A percentile compares a stretch with the other conserved stretches of the same genome.
Conservation (phyloP, 192 early-diverging fungal species). For the Neocallimastix lanati region DNA sequence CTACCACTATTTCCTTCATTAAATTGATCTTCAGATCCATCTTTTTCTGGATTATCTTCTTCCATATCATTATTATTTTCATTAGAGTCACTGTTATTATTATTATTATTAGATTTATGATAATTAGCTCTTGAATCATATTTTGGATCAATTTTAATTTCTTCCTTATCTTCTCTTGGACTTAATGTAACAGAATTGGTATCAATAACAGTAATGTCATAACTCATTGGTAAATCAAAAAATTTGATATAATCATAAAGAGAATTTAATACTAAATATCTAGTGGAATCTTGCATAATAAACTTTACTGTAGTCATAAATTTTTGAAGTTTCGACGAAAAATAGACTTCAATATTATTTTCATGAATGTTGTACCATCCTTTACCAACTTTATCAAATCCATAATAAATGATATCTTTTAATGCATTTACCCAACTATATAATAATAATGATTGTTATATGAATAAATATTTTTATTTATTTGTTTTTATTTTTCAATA, state of each 20-base stretch:
- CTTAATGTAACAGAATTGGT: conserved; percentile 34
- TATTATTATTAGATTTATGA: neutral
- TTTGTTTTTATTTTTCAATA: neutral
- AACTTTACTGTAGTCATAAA: conserved; percentile 44
- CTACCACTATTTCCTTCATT: conserved; percentile 6
- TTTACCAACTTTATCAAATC: conserved; percentile 42
- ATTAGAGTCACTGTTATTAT: neutral
- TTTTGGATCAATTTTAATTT: conserved; percentile 8
- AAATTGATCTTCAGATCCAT: neutral
- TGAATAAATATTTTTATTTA: too few relatives aligned
- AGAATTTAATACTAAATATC: conserved; percentile 32
- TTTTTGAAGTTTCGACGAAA: conserved; percentile 30
- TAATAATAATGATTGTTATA: too few relatives aligned
- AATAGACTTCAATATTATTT: conserved; percentile 38
- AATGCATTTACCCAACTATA: conserved; percentile 27
- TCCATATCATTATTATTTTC: neutral
- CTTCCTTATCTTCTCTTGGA: neutral
- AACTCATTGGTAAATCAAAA: conserved; percentile 16
- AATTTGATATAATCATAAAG: conserved; percentile 24
- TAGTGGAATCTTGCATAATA: conserved; percentile 41
- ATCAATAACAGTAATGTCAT: conserved; percentile 23
- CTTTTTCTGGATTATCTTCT: neutral
- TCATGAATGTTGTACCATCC: conserved; percentile 49
- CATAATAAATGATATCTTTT: conserved; percentile 22
- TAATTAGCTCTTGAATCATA: neutral